These are phyloP conservation scores for Rubus parviflorus DNA, from an alignment of 306 rosid genomes.

Conservation along the genomic window DNA sequence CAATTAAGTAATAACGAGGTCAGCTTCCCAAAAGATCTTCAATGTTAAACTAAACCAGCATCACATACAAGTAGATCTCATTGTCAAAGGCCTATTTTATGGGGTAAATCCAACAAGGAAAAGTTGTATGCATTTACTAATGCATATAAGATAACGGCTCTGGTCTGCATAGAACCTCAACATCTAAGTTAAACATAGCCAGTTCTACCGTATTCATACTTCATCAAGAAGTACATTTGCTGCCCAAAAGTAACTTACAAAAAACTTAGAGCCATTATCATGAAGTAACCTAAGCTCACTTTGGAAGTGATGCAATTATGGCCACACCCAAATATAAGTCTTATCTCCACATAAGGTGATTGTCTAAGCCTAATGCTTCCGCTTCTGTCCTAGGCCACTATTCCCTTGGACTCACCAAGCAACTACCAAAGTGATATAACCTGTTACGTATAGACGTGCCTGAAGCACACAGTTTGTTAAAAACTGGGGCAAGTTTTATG, in stretches of 20 bases:
- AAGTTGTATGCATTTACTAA: not conserved
- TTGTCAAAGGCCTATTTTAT: not conserved
- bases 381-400: not conserved
- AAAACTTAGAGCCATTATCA: not conserved
- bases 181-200: not conserved
- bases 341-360: not conserved
- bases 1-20: not conserved
- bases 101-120: not conserved
- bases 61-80: not conserved
- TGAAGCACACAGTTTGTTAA: not conserved
- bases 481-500: not conserved
- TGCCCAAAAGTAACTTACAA: not conserved
- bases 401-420: not conserved
- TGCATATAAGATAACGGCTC: not conserved
- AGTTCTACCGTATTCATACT: not conserved
- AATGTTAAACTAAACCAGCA: not conserved
- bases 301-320: not conserved
- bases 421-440: not conserved
- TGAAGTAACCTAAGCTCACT: not conserved
- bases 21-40: not conserved
- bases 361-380: not conserved
- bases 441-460: not conserved
- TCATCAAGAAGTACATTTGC: not conserved
- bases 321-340: not conserved
- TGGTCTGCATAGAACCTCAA: not conserved